Conservation (phyloP, 129 eudicot species). For the Oenanthe sinensis region DNA sequence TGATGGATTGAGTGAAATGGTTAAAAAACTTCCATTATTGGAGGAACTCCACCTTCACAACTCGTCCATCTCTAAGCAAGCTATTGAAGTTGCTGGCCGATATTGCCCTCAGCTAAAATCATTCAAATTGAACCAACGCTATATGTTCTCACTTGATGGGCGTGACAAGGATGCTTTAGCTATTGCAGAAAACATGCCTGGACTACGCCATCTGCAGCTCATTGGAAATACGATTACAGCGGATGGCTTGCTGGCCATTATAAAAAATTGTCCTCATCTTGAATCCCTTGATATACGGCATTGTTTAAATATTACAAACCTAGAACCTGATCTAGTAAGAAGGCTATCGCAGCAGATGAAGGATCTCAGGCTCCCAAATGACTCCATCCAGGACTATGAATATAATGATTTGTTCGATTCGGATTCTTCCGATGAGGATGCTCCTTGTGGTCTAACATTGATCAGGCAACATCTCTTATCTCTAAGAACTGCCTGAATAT, state of each 20-base stretch:
- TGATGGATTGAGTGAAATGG: constrained; percentile 24
- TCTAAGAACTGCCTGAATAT: too few species aligned
- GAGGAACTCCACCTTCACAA: constrained; percentile 47
- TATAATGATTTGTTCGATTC: constrained; percentile 14
- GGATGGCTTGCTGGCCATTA: constrained; percentile 54
- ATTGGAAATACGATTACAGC: constrained; percentile 53
- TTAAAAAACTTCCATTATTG: constrained; percentile 33
- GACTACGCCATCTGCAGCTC: constrained; percentile 44
- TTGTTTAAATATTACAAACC: constrained; percentile 39
- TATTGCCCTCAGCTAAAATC: constrained; percentile 46
- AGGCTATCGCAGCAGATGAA: constrained; percentile 38
- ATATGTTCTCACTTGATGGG: constrained; percentile 13
- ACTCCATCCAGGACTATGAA: constrained; percentile 30
- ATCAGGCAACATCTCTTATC: too few species aligned
- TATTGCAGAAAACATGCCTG: constrained; percentile 19
- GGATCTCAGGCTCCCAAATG: constrained; percentile 37
- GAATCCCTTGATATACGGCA: constrained; percentile 62
- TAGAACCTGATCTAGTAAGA: constrained; percentile 36
- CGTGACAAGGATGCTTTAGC: constrained; percentile 43
- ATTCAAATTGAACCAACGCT: constrained; percentile 31
- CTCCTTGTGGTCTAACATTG: constrained; percentile 17
- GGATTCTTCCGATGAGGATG: constrained; percentile 29
- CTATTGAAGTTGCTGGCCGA: constrained; percentile 27
- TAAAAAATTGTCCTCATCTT: constrained; percentile 45
- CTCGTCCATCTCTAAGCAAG: constrained; percentile 14